These are phyloP conservation scores for Backusella australiensis DNA, from an alignment of 192 early-diverging fungal species.

Conservation along the genomic window DNA sequence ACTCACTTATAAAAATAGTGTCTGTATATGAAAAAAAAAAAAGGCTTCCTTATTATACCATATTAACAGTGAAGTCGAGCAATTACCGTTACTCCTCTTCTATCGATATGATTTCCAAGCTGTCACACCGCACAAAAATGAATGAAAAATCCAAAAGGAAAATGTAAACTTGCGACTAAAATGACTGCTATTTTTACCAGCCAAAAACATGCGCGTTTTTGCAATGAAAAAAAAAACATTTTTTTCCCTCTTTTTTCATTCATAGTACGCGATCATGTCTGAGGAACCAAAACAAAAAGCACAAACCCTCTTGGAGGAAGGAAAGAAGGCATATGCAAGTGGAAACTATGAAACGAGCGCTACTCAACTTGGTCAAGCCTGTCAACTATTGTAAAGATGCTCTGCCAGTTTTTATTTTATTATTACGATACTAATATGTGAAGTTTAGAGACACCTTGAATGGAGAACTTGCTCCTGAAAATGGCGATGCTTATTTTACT, in stretches of 20 bases:
- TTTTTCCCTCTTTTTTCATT: neutral
- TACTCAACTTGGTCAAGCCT: constrained; percentile 65
- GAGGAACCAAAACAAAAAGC: neutral
- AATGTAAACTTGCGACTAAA: too few species aligned
- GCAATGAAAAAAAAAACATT: neutral
- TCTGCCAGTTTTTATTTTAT: neutral
- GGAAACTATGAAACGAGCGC: constrained; percentile 65
- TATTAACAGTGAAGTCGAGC: too few species aligned
- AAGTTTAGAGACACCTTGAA: constrained; percentile 54
- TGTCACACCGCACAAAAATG: too few species aligned
- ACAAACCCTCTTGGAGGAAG: constrained; percentile 41
- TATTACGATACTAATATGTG: neutral
- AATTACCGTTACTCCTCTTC: too few species aligned
- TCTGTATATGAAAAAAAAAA: too few species aligned
- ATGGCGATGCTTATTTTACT: constrained; percentile 69
- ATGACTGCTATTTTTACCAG: too few species aligned
- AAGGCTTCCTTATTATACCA: too few species aligned
- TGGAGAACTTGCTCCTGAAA: constrained; percentile 59
- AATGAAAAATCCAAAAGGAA: too few species aligned
- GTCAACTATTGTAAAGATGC: constrained; percentile 53
- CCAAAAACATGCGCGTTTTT: neutral
- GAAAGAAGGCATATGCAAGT: constrained; percentile 62
- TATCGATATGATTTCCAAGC: too few species aligned
- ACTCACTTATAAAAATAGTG: too few species aligned
- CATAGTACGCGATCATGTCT: neutral